Conservation (phyloP, 176 grass and related monocot genomes). For the Cenchrus purpureus region DNA sequence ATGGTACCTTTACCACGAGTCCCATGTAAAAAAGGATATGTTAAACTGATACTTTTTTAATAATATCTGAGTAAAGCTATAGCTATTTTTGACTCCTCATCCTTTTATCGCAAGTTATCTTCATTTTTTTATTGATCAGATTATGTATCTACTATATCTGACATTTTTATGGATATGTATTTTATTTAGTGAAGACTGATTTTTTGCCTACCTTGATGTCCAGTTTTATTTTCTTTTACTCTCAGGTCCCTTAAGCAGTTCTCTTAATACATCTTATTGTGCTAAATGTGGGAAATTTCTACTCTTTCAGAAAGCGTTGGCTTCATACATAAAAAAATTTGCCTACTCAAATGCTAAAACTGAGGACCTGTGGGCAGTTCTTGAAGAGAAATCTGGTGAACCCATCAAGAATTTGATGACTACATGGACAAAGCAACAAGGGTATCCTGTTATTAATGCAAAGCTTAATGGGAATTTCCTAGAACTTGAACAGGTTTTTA, state of each 20-base stretch:
- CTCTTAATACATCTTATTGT: constrained; percentile 18
- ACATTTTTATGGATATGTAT: constrained; percentile 8
- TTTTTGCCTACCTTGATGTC: constrained; percentile 18
- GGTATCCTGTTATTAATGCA: constrained; percentile 76
- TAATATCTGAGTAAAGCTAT: neutral
- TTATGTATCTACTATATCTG: neutral
- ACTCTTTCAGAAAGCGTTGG: constrained; percentile 70
- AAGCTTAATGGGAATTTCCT: constrained; percentile 62
- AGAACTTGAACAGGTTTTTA: constrained; percentile 77
- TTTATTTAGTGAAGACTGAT: constrained; percentile 17
- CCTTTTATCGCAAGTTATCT: neutral
- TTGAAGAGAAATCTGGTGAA: constrained; percentile 88
- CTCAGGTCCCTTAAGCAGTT: neutral
- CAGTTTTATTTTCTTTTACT: constrained; percentile 17
- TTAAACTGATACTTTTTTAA: constrained; percentile 14
- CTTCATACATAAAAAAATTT: constrained; percentile 84
- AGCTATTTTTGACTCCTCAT: neutral
- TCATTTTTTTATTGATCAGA: constrained; percentile 16
- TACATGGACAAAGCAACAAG: constrained; percentile 93
- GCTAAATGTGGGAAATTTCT: constrained; percentile 14
- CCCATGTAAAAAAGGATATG: neutral
- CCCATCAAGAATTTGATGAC: constrained; percentile 83
- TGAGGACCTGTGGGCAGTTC: constrained; percentile 89
- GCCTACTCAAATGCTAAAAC: constrained; percentile 92
- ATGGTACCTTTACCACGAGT: neutral